A percentile compares a stretch with the other conserved stretches of the same genome.
phyloP scores from a whole-genome alignment of 495 filamentous ascomycete genomes.

The Evernia prunastri region DNA sequence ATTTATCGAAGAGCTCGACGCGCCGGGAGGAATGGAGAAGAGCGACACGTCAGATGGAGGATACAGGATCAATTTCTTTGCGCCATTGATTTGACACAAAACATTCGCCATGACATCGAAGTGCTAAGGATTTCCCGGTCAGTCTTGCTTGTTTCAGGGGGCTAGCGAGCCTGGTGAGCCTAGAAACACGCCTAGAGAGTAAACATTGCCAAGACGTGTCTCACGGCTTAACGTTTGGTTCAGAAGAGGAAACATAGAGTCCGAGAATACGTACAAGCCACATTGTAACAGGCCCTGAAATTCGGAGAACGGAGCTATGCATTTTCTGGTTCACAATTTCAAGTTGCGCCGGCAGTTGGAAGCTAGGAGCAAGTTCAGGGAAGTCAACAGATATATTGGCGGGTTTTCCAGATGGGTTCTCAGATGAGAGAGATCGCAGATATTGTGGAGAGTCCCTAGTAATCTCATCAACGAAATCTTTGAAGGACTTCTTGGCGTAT shows the following conservation, averaged over 20 bases:
- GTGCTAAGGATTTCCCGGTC: too few species aligned
- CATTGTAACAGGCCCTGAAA: conserved; percentile 78
- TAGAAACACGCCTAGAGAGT: too few species aligned
- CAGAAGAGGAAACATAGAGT: too few species aligned
- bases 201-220: too few species aligned
- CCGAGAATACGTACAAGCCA: too few species aligned
- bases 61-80: conserved; percentile 67
- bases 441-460: conserved; percentile 60
- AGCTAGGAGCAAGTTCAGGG: conserved; percentile 60
- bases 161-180: too few species aligned
- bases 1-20: conserved; percentile 70
- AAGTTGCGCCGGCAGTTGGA: conserved; percentile 60
- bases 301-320: conserved; percentile 75
- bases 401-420: conserved; percentile 60
- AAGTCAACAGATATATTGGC: conserved; percentile 66
- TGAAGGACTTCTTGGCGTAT: conserved; percentile 64
- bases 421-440: conserved; percentile 63
- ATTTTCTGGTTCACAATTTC: conserved; percentile 49
- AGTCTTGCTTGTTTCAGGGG: too few species aligned
- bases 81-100: conserved; percentile 69
- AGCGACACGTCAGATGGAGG: conserved; percentile 67
- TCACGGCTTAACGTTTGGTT: too few species aligned
- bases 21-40: conserved; percentile 64
- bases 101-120: conserved; percentile 92
- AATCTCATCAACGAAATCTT: conserved; percentile 59